A percentile compares a stretch with the other conserved stretches of the same genome.
phyloP scores from a whole-genome alignment of 2,329 filamentous ascomycete species.

The Penicillium palitans region DNA sequence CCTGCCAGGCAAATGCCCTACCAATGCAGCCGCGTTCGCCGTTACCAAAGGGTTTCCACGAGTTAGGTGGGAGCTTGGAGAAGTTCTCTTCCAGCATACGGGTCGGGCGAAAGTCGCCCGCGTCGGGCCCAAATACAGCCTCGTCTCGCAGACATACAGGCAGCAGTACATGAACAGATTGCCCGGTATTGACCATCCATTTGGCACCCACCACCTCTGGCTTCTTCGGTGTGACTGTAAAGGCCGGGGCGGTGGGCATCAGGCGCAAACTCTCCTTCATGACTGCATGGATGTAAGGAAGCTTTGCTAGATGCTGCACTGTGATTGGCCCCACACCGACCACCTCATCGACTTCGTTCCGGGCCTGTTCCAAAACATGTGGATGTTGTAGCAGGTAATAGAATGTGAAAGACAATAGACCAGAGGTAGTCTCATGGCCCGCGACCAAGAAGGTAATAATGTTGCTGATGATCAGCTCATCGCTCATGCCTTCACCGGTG shows the following conservation, averaged over 20 bases:
- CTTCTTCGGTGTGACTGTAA: background rate
- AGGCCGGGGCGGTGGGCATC: background rate
- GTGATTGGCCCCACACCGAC: background rate
- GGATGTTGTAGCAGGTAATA: background rate
- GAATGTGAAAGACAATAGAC: background rate
- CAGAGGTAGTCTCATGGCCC: background rate
- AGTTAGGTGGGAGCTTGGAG: background rate
- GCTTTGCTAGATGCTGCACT: background rate
- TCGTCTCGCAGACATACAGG: background rate
- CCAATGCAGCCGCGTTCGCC: background rate
- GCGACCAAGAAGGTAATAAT: background rate
- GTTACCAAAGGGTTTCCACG: background rate
- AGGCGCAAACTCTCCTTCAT: background rate
- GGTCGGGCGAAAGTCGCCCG: background rate
- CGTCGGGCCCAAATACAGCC: background rate
- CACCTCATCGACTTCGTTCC: background rate
- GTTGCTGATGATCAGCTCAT: background rate
- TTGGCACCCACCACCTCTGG: background rate
- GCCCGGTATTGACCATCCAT: background rate
- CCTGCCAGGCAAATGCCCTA: background rate
- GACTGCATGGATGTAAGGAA: background rate
- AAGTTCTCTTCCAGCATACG: background rate
- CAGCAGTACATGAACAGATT: background rate
- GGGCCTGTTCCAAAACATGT: background rate
- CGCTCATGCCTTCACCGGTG: background rate